Evolutionary conservation across 257 asterid species (phyloP), one percentile per base, ranked within the genome.

Genomic region (Plantago ovata): DNA sequence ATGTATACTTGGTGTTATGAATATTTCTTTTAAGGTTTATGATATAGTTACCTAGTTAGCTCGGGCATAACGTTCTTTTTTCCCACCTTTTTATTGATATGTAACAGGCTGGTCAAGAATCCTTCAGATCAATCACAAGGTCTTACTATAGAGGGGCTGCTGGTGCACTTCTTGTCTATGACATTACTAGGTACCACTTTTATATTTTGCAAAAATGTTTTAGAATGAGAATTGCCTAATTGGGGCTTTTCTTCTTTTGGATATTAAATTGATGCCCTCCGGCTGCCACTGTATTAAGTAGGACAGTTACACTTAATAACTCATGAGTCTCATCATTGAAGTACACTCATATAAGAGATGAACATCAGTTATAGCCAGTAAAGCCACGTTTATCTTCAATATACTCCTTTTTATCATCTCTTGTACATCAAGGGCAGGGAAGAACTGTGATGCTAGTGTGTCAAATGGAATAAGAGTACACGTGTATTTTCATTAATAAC

Each of bases 141-240:
- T 77, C 81, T 7, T 76, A 80, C 72, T 80, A 77, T 69, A 76
- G 86, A 77, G 86, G 83, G 28, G 83, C 86, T 71, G 86, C 86
- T 48, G 86, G 86, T 60, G 86, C 86, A 60, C 81, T 80, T 62
- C 62, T 80, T 62, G 83, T 80, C 28, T 80, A 80, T 61, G 86
- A 80, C 56, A 80, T 80, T 55, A 77, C 86, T 21, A 74, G 86
- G 86, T 80, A 74, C 60, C 1, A 22, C 38, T 59, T 53, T 39
- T 56, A 19, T 22, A 36, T 32, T 6, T 41, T 24, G 24, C 16
- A 12, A 9, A 42, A 28, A 33, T 21, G 18, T 38, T 24, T 64
- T 42, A 15, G 16, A 39, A 40, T 65, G 23, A 56, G 28, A 39
- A 58, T 63, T 64, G 7, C 22, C n/a, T n/a, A n/a, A n/a, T n/a